Evolutionary conservation across 306 rosid genomes (phyloP), one percentile per base, ranked within the genome.

Genomic region (Lathyrus oleraceus): DNA sequence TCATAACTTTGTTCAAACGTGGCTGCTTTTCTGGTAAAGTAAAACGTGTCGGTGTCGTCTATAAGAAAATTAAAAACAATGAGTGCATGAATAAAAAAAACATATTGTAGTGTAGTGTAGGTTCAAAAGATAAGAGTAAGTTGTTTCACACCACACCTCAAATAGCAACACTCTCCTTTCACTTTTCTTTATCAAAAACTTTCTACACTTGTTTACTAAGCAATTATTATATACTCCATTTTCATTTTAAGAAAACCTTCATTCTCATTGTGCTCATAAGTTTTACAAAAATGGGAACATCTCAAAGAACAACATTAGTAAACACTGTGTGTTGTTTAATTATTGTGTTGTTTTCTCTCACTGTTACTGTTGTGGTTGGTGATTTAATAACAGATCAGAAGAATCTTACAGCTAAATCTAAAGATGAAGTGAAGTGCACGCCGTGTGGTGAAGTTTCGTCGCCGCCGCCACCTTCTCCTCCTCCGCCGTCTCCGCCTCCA

Each of bases 371-470:
- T 13, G 17, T 39, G 19, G 15, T 65, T 6, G 6, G n/a, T 5
- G 60, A 53, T 53, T 53, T 53, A 10, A 19, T 70, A 53, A 65
- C 86, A 5, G 84, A 62, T 67, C 83, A 13, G 0, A 71, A 5
- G 0, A 71, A 8, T 0, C 74, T 69, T 0, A 42, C 72, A 54
- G 61, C 44, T 25, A 76, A 74, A 0, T 52, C 89, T 59, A 90
- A 88, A 78, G 83, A 83, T 43, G 97, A 95, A 63, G 79, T 88
- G 76, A 84, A 82, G 69, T 95, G 99, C 82, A 91, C 97, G 28
- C 95, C 97, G 12, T 95, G 99, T 53, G 53, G 75, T 38, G 82
- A 76, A 74, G 61, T 62, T 14, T 68, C 82, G 0, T 83, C 99
- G 0, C 97, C 91, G 7, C 95, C 89, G 0, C 80, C 90, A 4